Evolutionary conservation across 2,329 filamentous ascomycete species (phyloP), one percentile per base, ranked within the genome.

Genomic region (Botrytis pseudocinerea): DNA sequence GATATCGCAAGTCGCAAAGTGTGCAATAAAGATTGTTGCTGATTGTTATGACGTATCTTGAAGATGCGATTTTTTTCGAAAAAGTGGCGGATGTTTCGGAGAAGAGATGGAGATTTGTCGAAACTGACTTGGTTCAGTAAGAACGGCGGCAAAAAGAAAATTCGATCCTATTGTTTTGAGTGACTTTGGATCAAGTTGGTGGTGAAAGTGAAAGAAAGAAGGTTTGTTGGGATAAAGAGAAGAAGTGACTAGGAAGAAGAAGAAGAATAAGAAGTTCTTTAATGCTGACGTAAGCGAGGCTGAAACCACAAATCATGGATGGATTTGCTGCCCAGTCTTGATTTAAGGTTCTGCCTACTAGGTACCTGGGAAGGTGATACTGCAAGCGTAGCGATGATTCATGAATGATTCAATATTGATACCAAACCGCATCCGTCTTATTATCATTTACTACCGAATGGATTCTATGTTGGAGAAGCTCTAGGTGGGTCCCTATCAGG

Each of bases 181-280:
- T 22, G 16, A 54, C 54, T 54, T 54, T n/a, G 35, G 10, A 16
- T 42, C 4, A 18, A 18, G 18, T 35, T 65, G 62, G 25, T 48
- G 25, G 22, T 57, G 46, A 59, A 25, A 35, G 6, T 59, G 35
- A 65, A 65, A 71, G 69, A 66, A 65, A 65, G 64, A 62, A 71
- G 42, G 44, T 18, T 51, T 71, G 60, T 65, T 32, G 16, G 18
- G 22, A 42, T 51, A 65, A 54, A 51, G 60, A 71, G 18, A 35
- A 35, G 63, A 66, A 66, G 46, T 25, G 25, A 38, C 46, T 54
- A n/a, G 8, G 25, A 51, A 40, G 44, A 54, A 54, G 64, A 54
- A 35, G 64, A 54, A 35, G n/a, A 38, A 5, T 9, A 40, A 40
- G 44, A 54, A 68, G 64, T 68, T 54, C 46, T 68, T 54, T 2